Evolutionary conservation across 1,284 basidiomycete genomes (phyloP).

Genomic region (Cryptococcus wingfieldii): DNA sequence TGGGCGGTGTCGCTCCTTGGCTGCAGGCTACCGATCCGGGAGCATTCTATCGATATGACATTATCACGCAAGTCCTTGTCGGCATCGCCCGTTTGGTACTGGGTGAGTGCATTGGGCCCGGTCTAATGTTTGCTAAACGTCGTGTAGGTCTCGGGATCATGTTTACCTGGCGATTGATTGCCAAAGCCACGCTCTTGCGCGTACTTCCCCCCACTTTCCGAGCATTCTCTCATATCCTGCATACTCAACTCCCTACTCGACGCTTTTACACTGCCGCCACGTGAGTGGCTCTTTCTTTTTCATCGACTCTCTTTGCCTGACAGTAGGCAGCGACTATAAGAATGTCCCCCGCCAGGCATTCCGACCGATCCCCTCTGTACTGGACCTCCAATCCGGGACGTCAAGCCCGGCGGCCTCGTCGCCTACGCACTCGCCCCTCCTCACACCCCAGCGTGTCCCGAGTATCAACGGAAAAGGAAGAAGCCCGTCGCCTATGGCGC

Average conservation of each 20-base stretch:
- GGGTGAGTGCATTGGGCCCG: slow-evolving; percentile 44
- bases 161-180: slow-evolving; percentile 77
- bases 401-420: slow-evolving; percentile 5
- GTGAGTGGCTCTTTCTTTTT: slow-evolving; percentile 37
- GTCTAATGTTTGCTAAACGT: neutral
- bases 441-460: no score
- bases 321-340: slow-evolving; percentile 56
- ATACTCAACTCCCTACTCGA: slow-evolving; percentile 63
- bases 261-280: slow-evolving; percentile 84
- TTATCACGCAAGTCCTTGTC: neutral
- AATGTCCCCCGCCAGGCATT: slow-evolving; percentile 58
- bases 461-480: no score
- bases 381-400: slow-evolving; percentile 62
- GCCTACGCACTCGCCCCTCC: neutral
- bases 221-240: slow-evolving; percentile 54
- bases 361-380: slow-evolving; percentile 74
- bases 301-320: no score
- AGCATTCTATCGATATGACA: neutral
- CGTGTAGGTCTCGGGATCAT: slow-evolving; percentile 55
- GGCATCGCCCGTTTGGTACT: slow-evolving; percentile 37
- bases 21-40: neutral
- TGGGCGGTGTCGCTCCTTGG: neutral
- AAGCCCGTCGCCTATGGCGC: neutral
- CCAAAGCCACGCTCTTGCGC: slow-evolving; percentile 68
- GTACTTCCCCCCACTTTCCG: slow-evolving; percentile 79